phyloP scores from a whole-genome alignment of 2,329 filamentous ascomycete genomes.

The Pseudocercospora fuligena region DNA sequence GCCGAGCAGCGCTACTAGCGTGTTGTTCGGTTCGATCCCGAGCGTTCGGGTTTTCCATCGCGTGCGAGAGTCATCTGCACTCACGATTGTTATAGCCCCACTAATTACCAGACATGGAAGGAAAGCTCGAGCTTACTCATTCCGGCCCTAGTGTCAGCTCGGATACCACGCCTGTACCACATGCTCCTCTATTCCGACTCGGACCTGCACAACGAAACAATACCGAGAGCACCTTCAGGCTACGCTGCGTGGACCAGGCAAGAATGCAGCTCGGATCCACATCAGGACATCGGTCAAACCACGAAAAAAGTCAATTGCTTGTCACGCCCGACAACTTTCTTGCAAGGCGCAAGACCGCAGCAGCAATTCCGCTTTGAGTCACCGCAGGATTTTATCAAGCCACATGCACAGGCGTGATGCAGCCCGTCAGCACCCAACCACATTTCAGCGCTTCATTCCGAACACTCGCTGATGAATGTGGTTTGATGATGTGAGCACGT shows the following conservation, averaged over 20 bases:
- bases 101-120: not conserved
- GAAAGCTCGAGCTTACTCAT: not conserved
- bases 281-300: not conserved
- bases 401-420: constrained; percentile 1
- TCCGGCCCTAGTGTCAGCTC: not conserved
- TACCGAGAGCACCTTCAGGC: no score
- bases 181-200: not conserved
- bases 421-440: constrained; percentile 1
- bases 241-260: not conserved
- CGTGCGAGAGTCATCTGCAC: not conserved
- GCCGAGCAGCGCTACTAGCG: not conserved
- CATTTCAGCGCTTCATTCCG: not conserved
- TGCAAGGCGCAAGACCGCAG: constrained; percentile 1
- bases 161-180: not conserved
- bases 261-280: not conserved
- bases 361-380: constrained; percentile 5
- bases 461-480: not conserved
- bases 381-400: constrained; percentile 8
- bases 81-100: not conserved
- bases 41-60: no score
- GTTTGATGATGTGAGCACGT: constrained; percentile 6
- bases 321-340: not conserved
- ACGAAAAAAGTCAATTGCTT: not conserved
- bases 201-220: not conserved
- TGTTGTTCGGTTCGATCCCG: not conserved